Conservation (phyloP, 306 rosid genomes). For the Glycine latifolia region DNA sequence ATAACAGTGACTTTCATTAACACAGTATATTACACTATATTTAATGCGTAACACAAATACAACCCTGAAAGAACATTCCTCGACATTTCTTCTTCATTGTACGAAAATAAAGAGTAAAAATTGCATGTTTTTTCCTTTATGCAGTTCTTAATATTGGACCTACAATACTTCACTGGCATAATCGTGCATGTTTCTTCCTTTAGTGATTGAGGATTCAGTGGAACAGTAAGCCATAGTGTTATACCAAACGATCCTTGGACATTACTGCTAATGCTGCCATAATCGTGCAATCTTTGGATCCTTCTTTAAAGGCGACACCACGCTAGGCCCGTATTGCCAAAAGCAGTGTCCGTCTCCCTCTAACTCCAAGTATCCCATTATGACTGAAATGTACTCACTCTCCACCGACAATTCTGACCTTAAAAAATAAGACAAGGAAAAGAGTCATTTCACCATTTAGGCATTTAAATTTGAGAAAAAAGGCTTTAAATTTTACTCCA, state of each 20-base stretch:
- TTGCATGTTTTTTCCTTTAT: neutral
- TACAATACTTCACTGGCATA: neutral
- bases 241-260: constrained; percentile 8
- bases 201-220: constrained; percentile 32
- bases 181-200: no score
- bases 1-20: neutral
- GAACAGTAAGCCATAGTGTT: constrained; percentile 26
- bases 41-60: neutral
- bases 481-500: neutral
- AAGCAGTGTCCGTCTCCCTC: constrained; percentile 33
- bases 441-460: constrained; percentile 42
- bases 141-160: neutral
- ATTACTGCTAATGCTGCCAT: constrained; percentile 20
- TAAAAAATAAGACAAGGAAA: constrained; percentile 2
- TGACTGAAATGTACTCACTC: constrained; percentile 3
- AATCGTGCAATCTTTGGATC: constrained; percentile 39
- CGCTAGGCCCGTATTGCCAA: constrained; percentile 29
- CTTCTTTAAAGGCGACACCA: constrained; percentile 28
- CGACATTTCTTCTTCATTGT: neutral
- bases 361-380: constrained; percentile 25
- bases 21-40: no score
- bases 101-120: neutral
- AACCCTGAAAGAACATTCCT: neutral
- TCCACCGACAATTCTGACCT: constrained; percentile 48
- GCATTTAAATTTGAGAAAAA: no score